Base-by-base conservation (phyloP, 257 asterid genomes). In the Ajuga chamaepitys region DNA sequence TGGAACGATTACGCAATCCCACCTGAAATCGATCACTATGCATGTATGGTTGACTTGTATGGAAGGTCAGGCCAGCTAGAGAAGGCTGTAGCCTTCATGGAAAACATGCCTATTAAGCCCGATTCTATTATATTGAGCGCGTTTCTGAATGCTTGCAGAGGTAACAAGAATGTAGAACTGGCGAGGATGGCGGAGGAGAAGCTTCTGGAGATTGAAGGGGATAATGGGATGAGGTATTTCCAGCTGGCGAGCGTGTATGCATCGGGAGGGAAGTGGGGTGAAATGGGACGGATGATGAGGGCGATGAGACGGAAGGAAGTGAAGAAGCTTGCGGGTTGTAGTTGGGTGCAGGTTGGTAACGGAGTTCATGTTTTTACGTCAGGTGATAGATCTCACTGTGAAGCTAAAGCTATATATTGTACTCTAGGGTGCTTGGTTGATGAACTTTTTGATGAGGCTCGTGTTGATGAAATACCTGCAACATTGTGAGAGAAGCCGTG, bases 1-100 rank as follows among this genome's bases (percentile, higher is more conserved):
- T 75, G 73, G 22, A 70, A 73, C 75, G 83, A 81, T 34, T 86
- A 87, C 45, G 77, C 44, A 16, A 74, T 93, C 61, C 22, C 72
- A 10, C 96, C 97, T 8, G 95, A 86, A 68, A 81, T 62, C 17
- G 95, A 93, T 45, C 99, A 93, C 66, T 93, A 89, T 61, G 95
- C 99, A 0, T 87, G 99, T 61, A 89, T 93, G 99, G 86, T 93
- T 17, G 99, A 93, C 70, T 79, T 93, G 77, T 93, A 89, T 42
- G 97, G 95, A 61, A 77, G 96, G 84, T 87, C 96, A 9, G 84
- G 89, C 58, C 82, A 80, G 35, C 81, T 93, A 12, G 86, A 83
- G 11, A 89, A 93, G 77, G 97, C 95, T 1, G 70, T 74, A 12
- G 62, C 51, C 3, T 77, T 93, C 74, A 80, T 89, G 83, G 85